Conservation (phyloP, 1,139 yeast genomes). For the Pichia sp. region DNA sequence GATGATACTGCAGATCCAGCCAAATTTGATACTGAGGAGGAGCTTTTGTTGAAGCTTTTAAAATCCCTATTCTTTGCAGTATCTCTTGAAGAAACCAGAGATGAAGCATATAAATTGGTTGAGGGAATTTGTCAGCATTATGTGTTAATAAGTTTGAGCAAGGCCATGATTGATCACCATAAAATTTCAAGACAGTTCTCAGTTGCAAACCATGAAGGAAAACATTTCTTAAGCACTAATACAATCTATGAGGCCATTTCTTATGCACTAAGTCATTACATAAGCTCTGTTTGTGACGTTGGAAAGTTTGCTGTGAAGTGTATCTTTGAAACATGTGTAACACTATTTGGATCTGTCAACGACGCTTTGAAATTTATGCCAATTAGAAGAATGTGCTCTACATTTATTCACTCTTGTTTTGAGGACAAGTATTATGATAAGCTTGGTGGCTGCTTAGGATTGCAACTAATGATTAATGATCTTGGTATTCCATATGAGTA, state of each 20-base stretch:
- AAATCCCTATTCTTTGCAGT: slow-evolving; percentile 70
- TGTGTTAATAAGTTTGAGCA: slow-evolving; percentile 67
- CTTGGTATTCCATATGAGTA: slow-evolving; percentile 62
- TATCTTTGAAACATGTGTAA: slow-evolving; percentile 54
- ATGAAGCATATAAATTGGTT: slow-evolving; percentile 57
- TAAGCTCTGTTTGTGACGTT: slow-evolving; percentile 57
- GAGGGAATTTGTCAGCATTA: slow-evolving; percentile 72
- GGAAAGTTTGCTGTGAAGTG: slow-evolving; percentile 63
- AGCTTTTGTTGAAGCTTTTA: slow-evolving; percentile 50
- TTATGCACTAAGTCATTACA: slow-evolving; percentile 74
- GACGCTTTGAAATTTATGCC: slow-evolving; percentile 67
- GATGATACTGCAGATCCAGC: slow-evolving; percentile 43
- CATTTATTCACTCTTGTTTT: slow-evolving; percentile 85
- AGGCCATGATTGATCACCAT: slow-evolving; percentile 63
- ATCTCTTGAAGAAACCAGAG: slow-evolving; percentile 66
- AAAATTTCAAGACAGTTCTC: slow-evolving; percentile 66
- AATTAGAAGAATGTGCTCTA: slow-evolving; percentile 68
- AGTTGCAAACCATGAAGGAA: slow-evolving; percentile 74
- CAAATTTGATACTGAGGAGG: slow-evolving; percentile 52
- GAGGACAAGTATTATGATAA: slow-evolving; percentile 81
- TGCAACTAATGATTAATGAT: slow-evolving; percentile 64
- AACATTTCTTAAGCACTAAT: slow-evolving; percentile 59
- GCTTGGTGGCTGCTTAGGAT: slow-evolving; percentile 83
- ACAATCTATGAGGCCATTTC: slow-evolving; percentile 68
- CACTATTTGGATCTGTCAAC: slow-evolving; percentile 60